Conservation (phyloP, 352 stramenopile species). For the Globisporangium nagaii region DNA sequence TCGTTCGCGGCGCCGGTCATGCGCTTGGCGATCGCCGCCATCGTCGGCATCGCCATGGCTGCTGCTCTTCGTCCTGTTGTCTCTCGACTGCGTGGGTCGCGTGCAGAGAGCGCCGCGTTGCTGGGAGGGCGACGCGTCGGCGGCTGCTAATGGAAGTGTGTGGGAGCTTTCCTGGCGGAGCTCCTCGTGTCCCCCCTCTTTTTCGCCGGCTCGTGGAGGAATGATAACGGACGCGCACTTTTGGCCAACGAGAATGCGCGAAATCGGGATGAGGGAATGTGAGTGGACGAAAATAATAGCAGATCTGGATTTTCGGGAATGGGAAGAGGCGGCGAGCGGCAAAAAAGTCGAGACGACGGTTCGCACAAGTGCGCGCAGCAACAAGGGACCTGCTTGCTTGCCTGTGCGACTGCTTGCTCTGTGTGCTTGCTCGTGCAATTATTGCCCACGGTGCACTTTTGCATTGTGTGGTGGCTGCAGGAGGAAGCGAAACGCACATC, state of each 20-base stretch:
- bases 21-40: slow-evolving; percentile 84
- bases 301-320: background rate
- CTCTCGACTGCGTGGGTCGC: background rate
- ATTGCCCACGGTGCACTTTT: background rate
- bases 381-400: background rate
- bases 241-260: background rate
- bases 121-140: background rate
- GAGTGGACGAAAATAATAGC: background rate
- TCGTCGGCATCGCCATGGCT: slow-evolving; percentile 80
- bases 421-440: background rate
- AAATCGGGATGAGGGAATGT: too few relatives aligned
- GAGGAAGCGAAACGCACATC: background rate
- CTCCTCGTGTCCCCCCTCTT: slow-evolving; percentile 5
- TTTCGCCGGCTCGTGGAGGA: background rate
- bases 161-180: background rate
- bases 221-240: slow-evolving; percentile 7
- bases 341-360: background rate
- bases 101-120: too few relatives aligned
- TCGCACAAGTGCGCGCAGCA: background rate
- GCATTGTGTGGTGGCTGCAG: too few relatives aligned
- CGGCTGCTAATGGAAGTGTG: too few relatives aligned
- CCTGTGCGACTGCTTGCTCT: background rate
- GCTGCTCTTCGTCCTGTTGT: background rate
- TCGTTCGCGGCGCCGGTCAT: slow-evolving; percentile 91
- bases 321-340: background rate